Evolutionary conservation across 371 early-diverging fungal species (phyloP), one percentile per base, ranked within the genome.

Genomic region (Syncephalastrum sp.): DNA sequence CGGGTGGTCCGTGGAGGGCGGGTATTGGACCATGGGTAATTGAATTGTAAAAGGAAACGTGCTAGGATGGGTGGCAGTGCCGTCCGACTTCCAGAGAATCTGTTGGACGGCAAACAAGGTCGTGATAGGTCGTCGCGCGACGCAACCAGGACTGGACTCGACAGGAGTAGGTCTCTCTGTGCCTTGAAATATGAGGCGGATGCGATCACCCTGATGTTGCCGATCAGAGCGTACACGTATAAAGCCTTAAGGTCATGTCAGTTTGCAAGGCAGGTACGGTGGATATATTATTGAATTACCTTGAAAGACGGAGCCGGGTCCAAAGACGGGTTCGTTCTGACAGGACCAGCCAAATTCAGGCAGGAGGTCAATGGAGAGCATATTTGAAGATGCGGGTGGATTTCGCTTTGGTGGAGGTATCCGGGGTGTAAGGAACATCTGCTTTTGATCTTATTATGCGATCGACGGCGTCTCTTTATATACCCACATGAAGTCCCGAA

Each of bases 231-330:
- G 17, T 3, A 57, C 42, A 12, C 29, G 29, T 46, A 69, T 67
- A 43, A 63, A 60, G 42, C 70, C 70, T 49, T 1, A 1, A 8
- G 24, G n/a, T 33, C 14, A 38, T 6, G 17, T 52, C 38, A 33
- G 38, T 33, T 33, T 33, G 38, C 19, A 2, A 19, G 15, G 14
- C n/a, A n/a, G 16, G 16, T 6, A 52, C 16, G 12, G 24, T 21
- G n/a, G 27, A 7, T 10, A 6, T 5, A 33, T 6, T 27, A 14
- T 13, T 14, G 8, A 43, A 25, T 19, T 57, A 75, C 75, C 75
- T 72, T 75, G 70, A 23, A 75, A 75, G 4, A 72, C 70, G 17
- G 72, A 72, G 41, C 75, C 75, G 48, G 75, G 75, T 8, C 72
- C 72, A 60, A 59, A 75, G 5, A 72, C 72, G 42, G 70, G 66